phyloP scores from a whole-genome alignment of 192 early-diverging fungal genomes.

The Coemansia javaensis region DNA sequence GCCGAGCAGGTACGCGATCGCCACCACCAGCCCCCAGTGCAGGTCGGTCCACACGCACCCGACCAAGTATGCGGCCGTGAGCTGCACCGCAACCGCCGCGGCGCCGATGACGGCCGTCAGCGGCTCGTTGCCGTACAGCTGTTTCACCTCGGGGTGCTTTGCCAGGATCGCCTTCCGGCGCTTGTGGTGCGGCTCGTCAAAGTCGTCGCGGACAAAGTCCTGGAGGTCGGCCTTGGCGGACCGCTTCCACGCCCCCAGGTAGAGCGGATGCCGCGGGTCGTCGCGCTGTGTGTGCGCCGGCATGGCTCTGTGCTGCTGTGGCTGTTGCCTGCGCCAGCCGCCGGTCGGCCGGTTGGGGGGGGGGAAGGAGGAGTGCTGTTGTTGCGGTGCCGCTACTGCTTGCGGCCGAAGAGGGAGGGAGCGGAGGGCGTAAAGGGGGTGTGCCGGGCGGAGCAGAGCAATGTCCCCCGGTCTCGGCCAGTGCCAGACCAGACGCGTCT shows the following conservation, averaged over 20 bases:
- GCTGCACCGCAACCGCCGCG: slow-evolving; percentile 58
- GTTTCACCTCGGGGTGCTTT: slow-evolving; percentile 80
- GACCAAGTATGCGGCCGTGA: slow-evolving; percentile 72
- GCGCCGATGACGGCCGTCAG: slow-evolving; percentile 69
- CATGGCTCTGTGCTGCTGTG: not conserved
- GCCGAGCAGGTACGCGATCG: slow-evolving; percentile 73
- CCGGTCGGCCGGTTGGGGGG: too few relatives aligned
- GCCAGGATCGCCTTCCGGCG: slow-evolving; percentile 82
- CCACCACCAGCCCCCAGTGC: slow-evolving; percentile 58
- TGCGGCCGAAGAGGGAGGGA: too few relatives aligned
- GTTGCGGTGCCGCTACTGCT: too few relatives aligned
- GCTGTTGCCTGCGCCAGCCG: not conserved
- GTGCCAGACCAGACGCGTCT: too few relatives aligned
- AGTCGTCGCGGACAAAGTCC: slow-evolving; percentile 73
- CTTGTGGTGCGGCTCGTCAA: slow-evolving; percentile 93
- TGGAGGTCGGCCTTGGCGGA: slow-evolving; percentile 60
- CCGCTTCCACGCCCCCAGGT: slow-evolving; percentile 75
- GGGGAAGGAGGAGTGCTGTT: too few relatives aligned
- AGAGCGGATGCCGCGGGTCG: slow-evolving; percentile 65
- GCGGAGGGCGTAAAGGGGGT: too few relatives aligned
- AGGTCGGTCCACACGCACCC: slow-evolving; percentile 59
- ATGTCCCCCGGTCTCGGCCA: too few relatives aligned
- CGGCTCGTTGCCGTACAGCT: slow-evolving; percentile 79
- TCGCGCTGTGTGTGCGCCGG: slow-evolving; percentile 13
- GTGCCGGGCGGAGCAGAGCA: too few relatives aligned